These are phyloP conservation scores for Pseudogymnoascus sp. DNA, from an alignment of 2,329 filamentous ascomycete species.

Conservation along the genomic window DNA sequence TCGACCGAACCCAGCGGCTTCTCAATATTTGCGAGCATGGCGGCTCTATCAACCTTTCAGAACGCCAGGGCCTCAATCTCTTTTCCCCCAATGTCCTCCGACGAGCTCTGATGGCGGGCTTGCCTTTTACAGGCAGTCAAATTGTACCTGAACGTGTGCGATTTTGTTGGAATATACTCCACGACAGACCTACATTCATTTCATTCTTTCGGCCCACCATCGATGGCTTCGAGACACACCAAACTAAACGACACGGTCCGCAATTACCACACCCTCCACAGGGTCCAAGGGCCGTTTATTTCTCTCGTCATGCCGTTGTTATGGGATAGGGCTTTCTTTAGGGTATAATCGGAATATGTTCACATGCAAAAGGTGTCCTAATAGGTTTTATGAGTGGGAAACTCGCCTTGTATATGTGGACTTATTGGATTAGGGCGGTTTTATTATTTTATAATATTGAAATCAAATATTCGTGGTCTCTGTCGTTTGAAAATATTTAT, in stretches of 20 bases:
- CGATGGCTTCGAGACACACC: neutral
- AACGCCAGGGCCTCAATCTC: neutral
- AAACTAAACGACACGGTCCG: neutral
- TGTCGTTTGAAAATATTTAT: neutral
- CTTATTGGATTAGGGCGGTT: neutral
- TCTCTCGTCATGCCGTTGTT: neutral
- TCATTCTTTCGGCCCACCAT: neutral
- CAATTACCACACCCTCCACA: neutral
- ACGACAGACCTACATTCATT: neutral
- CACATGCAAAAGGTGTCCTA: neutral
- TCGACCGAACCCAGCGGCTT: neutral
- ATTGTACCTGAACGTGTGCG: neutral
- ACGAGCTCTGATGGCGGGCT: neutral
- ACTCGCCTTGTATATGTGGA: neutral
- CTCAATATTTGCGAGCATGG: neutral
- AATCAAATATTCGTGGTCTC: slow-evolving; percentile 1
- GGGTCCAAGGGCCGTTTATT: neutral
- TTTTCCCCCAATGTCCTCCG: neutral
- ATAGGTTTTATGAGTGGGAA: neutral
- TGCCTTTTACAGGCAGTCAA: neutral
- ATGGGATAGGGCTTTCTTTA: neutral
- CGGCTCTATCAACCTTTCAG: neutral
- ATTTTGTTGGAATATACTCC: neutral
- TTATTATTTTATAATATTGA: neutral
- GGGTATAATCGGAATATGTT: neutral